A percentile compares a stretch with the other conserved stretches of the same genome.
These are phyloP conservation scores for Boletus reticuloceps DNA, from an alignment of 768 basidiomycete genomes.

Conservation along the genomic window DNA sequence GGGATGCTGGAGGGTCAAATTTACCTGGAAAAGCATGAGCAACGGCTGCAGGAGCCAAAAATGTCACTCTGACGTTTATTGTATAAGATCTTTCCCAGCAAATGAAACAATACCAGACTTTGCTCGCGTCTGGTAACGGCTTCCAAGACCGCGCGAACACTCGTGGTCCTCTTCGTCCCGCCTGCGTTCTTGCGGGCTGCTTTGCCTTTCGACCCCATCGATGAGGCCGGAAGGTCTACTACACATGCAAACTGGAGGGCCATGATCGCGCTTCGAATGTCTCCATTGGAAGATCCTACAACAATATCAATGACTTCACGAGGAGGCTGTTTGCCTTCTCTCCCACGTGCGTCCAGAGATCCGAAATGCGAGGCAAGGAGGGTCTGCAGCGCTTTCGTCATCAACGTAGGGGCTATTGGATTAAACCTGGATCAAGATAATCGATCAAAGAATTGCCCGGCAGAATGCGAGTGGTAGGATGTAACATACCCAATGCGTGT, in stretches of 20 bases:
- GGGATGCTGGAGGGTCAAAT: constrained; percentile 60
- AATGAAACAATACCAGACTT: constrained; percentile 83
- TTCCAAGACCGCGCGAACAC: constrained; percentile 50
- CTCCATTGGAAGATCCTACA: constrained; percentile 80
- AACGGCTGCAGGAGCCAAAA: neutral
- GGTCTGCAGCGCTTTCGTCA: constrained; percentile 72
- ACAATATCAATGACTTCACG: constrained; percentile 73
- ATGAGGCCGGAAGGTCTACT: constrained; percentile 28
- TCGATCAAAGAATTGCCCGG: neutral
- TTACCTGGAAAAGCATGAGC: constrained; percentile 54
- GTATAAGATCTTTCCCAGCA: constrained; percentile 91
- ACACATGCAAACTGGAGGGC: constrained; percentile 83
- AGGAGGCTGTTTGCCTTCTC: constrained; percentile 40
- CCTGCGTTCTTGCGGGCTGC: constrained; percentile 32
- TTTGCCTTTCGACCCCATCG: constrained; percentile 21
- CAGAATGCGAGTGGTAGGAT: neutral
- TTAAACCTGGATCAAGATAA: constrained; percentile 64
- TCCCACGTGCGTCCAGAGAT: constrained; percentile 13
- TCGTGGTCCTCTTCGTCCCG: constrained; percentile 14
- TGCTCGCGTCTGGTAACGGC: constrained; percentile 82
- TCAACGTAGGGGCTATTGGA: constrained; percentile 83
- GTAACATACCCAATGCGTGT: constrained; percentile 70
- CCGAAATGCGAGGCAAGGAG: constrained; percentile 52
- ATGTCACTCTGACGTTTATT: constrained; percentile 69
- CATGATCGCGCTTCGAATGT: constrained; percentile 93